A percentile compares a stretch with the other conserved stretches of the same genome.
These are phyloP conservation scores for Tritrichomonas musculus DNA, from an alignment of 208 protist genomes.

Conservation along the genomic window DNA sequence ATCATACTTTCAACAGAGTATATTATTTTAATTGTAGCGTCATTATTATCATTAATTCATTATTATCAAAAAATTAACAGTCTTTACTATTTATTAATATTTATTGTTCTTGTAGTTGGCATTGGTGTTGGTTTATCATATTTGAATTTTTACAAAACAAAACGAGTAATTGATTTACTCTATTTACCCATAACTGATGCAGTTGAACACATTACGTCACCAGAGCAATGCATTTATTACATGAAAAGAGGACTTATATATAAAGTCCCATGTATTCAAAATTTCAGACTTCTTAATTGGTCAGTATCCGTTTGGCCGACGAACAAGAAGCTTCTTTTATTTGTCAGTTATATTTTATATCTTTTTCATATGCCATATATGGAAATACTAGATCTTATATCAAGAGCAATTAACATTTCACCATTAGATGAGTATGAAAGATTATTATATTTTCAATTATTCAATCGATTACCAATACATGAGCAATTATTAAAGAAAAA, in stretches of 20 bases:
- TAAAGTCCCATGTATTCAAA: not conserved
- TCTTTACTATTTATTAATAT: not conserved
- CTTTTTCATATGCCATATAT: not conserved
- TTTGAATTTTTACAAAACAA: not conserved
- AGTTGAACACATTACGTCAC: not conserved
- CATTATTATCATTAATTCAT: conserved; percentile 1
- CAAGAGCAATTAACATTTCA: not conserved
- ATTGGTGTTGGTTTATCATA: not conserved
- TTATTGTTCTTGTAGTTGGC: not conserved
- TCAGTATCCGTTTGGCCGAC: not conserved
- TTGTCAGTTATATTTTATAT: not conserved
- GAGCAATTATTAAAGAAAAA: not conserved
- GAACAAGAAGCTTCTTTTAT: not conserved
- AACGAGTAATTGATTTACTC: not conserved
- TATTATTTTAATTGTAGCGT: not conserved
- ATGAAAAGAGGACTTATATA: not conserved
- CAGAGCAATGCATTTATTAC: not conserved
- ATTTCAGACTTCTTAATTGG: not conserved
- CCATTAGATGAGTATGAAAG: not conserved
- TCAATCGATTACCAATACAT: not conserved
- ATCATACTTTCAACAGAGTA: not conserved
- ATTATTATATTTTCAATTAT: not conserved
- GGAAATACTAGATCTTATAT: not conserved
- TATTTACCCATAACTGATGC: not conserved
- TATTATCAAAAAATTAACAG: not conserved